Evolutionary conservation across 768 basidiomycete species (phyloP), one percentile per base, ranked within the genome.

Genomic region (Hygrophoropsis aurantiaca): DNA sequence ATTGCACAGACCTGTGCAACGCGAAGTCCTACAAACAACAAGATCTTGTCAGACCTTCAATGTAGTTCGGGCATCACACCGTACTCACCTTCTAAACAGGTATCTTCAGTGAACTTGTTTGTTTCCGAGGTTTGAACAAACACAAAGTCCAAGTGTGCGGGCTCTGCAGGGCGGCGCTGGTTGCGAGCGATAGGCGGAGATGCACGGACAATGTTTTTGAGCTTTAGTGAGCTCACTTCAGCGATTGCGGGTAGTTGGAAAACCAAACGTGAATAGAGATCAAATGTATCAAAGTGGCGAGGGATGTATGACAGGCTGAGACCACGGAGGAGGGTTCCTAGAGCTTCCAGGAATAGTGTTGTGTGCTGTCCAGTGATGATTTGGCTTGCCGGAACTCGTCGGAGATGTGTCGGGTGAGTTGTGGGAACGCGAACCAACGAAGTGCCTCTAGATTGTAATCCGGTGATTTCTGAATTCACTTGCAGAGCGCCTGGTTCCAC

Each of bases 221-320:
- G 13, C 2, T 30, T 15, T 19, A 11, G 40, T 20, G 5, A 26
- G 16, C 1, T 42, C 20, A 5, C 24, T 27, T 18, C n/a, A n/a
- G n/a, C n/a, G n/a, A 25, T 24, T 20, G 7, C 13, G 4, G 7
- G 3, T 23, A 21, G n/a, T n/a, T n/a, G n/a, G n/a, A n/a, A n/a
- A n/a, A n/a, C n/a, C n/a, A n/a, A n/a, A n/a, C n/a, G n/a, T n/a
- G n/a, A n/a, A n/a, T n/a, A n/a, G n/a, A 58, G 54, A 18, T 48
- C 23, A 19, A 58, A 58, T 4, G 36, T 37, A 35, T 58, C 57
- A 27, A 56, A 58, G 13, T 47, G 33, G 18, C 47, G 47, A 7
- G 51, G 48, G 34, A 50, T 21, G 21, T 44, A 40, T 1, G 16
- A 26, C 13, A 45, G 40, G 6, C 21, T 32, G 16, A 44, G 41